Base-by-base conservation (phyloP, 2,329 filamentous ascomycete genomes). In the Clonostachys byssicola region DNA sequence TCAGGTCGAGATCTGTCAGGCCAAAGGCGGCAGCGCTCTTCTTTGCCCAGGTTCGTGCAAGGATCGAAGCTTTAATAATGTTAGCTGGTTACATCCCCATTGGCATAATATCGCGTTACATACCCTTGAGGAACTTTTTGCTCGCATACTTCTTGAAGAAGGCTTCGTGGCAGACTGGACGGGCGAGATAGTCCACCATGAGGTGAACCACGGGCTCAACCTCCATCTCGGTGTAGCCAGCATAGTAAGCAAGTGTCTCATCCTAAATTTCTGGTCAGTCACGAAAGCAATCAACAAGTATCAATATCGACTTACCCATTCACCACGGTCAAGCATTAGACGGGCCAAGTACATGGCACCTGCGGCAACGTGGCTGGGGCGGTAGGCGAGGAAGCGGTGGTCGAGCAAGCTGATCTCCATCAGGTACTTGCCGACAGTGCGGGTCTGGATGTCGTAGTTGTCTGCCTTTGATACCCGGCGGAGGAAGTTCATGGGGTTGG, bases 91-190 rank as follows among this genome's bases (percentile, higher is more conserved):
- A 47, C 42, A 38, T 35, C 34, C 18, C 18, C 14, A 9, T 42
- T 8, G 23, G 5, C 8, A 34, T 17, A 4, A 14, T 18, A 17
- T 33, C 6, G 17, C 20, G 10, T 10, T n/a, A 58, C 79, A 72
- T 83, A 96, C 92, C 92, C 76, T 99, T 99, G 60, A 97, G 74
- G 73, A 97, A 99, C 73, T 96, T 96, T 78, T 97, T 99, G 81
- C 90, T 95, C 48, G 94, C 94, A 67, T 99, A 99, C 72, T 99
- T 99, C 81, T 95, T 96, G 80, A 96, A 97, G 78, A 99, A 96
- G 36, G 94, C 95, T 66, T 97, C 92, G 62, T 99, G 94, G 40
- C 86, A 81, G 46, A 96, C 88, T 23, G 92, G 94, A 12, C 89
- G 85, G 49, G 88, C 88, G 38, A 99, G 85, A 65, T 99, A 99